Evolutionary conservation across 1,284 basidiomycete genomes (phyloP).

Genomic region (Fistulinella cinereoalba): DNA sequence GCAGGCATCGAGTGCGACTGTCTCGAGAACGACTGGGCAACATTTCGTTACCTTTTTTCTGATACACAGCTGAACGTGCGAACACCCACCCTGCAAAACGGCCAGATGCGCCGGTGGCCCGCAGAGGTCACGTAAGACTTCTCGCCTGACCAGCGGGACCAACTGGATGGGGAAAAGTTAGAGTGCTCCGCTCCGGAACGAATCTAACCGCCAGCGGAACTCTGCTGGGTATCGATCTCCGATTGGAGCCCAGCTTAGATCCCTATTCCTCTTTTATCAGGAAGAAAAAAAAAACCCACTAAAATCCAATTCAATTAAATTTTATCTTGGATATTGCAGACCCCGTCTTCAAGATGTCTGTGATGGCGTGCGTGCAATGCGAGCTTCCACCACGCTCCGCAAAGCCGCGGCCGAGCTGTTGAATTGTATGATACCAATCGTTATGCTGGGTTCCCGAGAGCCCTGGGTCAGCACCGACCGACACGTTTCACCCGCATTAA

Average conservation of each 20-base stretch:
- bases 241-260: not conserved
- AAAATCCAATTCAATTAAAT: not conserved
- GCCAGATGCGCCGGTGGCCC: slow-evolving; percentile 3
- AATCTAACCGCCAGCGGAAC: not conserved
- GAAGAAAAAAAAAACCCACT: not conserved
- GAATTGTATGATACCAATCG: slow-evolving; percentile 14
- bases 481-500: slow-evolving; percentile 30
- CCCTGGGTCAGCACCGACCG: slow-evolving; percentile 4
- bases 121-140: slow-evolving; percentile 11
- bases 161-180: slow-evolving; percentile 10
- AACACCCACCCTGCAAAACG: slow-evolving; percentile 4
- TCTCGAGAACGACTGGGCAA: slow-evolving; percentile 5
- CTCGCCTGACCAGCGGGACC: slow-evolving; percentile 9
- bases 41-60: slow-evolving; percentile 2
- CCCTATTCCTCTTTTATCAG: not conserved
- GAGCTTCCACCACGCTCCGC: slow-evolving; percentile 3
- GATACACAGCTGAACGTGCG: slow-evolving; percentile 12
- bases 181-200: not conserved
- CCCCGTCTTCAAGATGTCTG: not conserved
- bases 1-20: slow-evolving; percentile 6
- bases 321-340: not conserved
- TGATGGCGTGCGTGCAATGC: not conserved
- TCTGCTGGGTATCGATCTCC: not conserved
- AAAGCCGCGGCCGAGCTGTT: slow-evolving; percentile 17
- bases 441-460: slow-evolving; percentile 6